These are phyloP conservation scores for Lycium ferocissimum DNA, from an alignment of 257 asterid genomes.

Conservation along the genomic window DNA sequence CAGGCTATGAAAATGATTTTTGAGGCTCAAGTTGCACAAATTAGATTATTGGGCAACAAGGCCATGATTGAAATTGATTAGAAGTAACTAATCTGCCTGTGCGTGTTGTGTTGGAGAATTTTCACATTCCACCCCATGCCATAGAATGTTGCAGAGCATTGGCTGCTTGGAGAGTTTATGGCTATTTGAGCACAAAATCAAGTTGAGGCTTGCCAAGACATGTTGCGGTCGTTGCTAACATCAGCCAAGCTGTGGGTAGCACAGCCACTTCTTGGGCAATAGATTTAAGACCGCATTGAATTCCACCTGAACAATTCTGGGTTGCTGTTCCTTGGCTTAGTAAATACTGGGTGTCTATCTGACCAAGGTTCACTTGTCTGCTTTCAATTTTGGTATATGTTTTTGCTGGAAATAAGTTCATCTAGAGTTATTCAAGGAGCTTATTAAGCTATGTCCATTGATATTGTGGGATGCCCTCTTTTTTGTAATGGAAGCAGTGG, in stretches of 20 bases:
- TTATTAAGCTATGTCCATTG: background rate
- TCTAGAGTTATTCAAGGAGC: background rate
- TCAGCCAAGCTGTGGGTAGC: background rate
- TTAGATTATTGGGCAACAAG: slow-evolving; percentile 5
- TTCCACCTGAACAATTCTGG: background rate
- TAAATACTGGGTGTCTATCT: background rate
- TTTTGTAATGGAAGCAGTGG: background rate
- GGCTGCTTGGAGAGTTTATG: background rate
- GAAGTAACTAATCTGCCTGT: background rate
- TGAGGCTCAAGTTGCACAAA: background rate
- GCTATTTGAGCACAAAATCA: slow-evolving; percentile 6
- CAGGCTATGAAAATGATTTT: background rate
- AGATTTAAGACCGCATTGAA: background rate
- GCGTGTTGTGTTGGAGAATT: background rate
- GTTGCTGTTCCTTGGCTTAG: background rate
- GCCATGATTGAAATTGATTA: background rate
- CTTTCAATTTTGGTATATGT: background rate
- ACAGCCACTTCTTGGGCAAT: background rate
- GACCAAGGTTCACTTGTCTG: slow-evolving; percentile 17
- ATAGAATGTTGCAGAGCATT: slow-evolving; percentile 16
- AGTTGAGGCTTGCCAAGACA: slow-evolving; percentile 12
- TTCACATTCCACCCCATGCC: slow-evolving; percentile 20
- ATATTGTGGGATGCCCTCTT: background rate
- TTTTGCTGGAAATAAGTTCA: background rate
- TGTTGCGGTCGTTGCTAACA: background rate